phyloP scores from a whole-genome alignment of 805 yeast genomes.

The Kuraishia molischiana region DNA sequence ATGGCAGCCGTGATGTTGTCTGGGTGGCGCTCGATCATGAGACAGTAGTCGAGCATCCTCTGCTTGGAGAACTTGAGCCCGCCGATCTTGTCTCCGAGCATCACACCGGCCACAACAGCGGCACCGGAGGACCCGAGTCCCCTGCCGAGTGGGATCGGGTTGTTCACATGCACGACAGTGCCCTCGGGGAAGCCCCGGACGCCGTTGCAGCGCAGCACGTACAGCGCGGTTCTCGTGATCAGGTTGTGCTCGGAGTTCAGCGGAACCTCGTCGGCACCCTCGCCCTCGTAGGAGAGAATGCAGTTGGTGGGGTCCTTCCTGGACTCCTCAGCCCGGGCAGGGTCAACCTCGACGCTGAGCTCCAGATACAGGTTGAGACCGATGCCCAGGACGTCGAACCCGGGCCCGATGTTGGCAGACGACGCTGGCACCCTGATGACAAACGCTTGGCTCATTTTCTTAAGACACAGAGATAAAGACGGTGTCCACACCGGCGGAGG shows the following conservation, averaged over 20 bases:
- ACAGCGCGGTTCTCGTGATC: constrained; percentile 87
- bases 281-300: constrained; percentile 54
- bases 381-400: constrained; percentile 93
- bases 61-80: constrained; percentile 61
- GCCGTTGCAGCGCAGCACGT: constrained; percentile 79
- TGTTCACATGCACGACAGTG: constrained; percentile 68
- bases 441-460: constrained; percentile 42
- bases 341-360: constrained; percentile 57
- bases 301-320: constrained; percentile 60
- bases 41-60: constrained; percentile 86
- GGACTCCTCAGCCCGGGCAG: constrained; percentile 30
- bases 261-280: constrained; percentile 79
- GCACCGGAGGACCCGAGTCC: constrained; percentile 98
- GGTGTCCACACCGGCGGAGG: too few relatives aligned
- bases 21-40: constrained; percentile 97
- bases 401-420: constrained; percentile 97
- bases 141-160: constrained; percentile 94
- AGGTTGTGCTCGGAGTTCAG: constrained; percentile 68
- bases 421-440: constrained; percentile 84
- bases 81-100: constrained; percentile 82
- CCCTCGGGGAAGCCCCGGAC: constrained; percentile 73
- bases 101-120: constrained; percentile 94
- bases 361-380: constrained; percentile 72
- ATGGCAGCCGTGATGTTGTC: constrained; percentile 98
- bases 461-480: too few relatives aligned